A percentile compares a stretch with the other conserved stretches of the same genome.
phyloP scores from a whole-genome alignment of 768 basidiomycete species.

The Lactarius akahatsu region DNA sequence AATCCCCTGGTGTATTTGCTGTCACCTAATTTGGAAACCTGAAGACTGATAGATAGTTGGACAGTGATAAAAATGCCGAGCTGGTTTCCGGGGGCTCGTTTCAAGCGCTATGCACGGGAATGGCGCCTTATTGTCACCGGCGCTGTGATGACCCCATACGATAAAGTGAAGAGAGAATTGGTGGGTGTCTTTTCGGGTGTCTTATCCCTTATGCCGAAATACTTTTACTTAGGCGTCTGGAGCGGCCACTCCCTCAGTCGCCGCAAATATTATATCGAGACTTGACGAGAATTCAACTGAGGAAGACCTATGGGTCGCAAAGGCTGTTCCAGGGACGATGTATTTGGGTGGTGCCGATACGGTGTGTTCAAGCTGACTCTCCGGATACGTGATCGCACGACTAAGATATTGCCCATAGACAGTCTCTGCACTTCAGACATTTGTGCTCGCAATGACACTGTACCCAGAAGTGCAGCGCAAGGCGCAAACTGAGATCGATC shows the following conservation, averaged over 20 bases:
- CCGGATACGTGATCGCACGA: neutral
- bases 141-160: neutral
- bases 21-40: neutral
- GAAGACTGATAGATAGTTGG: neutral
- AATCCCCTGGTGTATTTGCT: conserved; percentile 1
- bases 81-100: neutral
- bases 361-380: neutral
- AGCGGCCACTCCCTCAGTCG: neutral
- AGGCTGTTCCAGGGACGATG: neutral
- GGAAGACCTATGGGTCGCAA: neutral
- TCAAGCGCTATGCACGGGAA: neutral
- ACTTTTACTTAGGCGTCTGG: neutral
- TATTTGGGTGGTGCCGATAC: neutral
- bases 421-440: neutral
- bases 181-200: neutral
- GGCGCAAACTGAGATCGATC: neutral
- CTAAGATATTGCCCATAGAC: neutral
- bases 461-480: neutral
- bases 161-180: conserved; percentile 1
- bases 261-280: neutral
- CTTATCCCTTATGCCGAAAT: neutral
- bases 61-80: neutral
- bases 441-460: neutral
- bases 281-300: conserved; percentile 3
- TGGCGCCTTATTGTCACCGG: neutral